Evolutionary conservation across 1,139 yeast genomes (phyloP), one percentile per base, ranked within the genome.

Genomic region (Meyerozyma elateridarum): DNA sequence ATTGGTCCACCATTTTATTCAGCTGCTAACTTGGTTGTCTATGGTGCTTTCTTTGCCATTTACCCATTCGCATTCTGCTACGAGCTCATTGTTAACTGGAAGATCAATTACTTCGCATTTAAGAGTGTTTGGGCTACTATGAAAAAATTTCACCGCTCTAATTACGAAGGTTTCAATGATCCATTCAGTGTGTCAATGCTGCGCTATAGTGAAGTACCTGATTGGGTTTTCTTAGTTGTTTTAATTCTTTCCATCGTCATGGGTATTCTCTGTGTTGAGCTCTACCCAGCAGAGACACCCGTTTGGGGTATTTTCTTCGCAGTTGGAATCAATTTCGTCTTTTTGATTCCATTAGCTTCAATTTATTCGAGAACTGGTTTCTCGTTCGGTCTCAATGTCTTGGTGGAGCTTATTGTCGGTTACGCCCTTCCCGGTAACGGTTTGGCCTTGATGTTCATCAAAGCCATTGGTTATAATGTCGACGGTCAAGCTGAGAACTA

Each of bases 401-500:
- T 79, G 40, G 76, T 74, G 25, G 83, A 79, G 49, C 59, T 79
- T 43, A 68, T 79, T 37, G 61, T 73, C 32, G 85, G 85, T 15
- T 76, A 76, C 44, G 79, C 80, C 2, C 42, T 78, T 21, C 84
- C 82, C 19, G 82, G 82, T 31, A 76, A 77, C 36, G 80, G 79
- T 27, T 56, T 65, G 31, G 84, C 84, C 2, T 54, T 76, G 40
- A 76, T 72, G 69, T 65, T 73, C 20, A 56, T 76, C 40, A 77
- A 78, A 48, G 76, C 79, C 1, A 64, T 65, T 38, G 84, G 83
- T 17, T 68, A 68, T 44, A 76, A 76, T 48, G 74, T 76, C 41
- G 74, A 70, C 52, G 73, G 72, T 3, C 84, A 77, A 53, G 80
- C 83, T n/a, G 75, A 74, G 32, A 64, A 61, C 46, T 78, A 70